A percentile compares a stretch with the other conserved stretches of the same genome.
These are phyloP conservation scores for Leptographium procerum DNA, from an alignment of 2,329 filamentous ascomycete genomes.

Conservation along the genomic window DNA sequence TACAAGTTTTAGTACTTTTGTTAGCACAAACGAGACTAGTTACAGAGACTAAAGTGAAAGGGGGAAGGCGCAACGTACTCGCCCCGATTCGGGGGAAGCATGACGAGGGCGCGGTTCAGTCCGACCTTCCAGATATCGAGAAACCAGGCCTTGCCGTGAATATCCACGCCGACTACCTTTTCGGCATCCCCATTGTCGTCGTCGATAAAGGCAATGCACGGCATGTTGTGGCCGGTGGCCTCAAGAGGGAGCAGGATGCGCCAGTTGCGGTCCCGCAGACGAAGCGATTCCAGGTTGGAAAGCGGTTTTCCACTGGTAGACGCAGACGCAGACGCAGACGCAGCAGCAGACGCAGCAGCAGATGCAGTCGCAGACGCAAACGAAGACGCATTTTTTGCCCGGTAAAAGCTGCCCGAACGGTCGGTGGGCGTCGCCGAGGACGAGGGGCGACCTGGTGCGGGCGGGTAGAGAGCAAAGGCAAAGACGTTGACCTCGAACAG, in stretches of 20 bases:
- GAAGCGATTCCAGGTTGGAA: conserved; percentile 11
- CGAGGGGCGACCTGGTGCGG: not conserved
- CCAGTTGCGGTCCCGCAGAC: conserved; percentile 34
- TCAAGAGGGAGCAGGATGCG: conserved; percentile 35
- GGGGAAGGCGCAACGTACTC: not conserved
- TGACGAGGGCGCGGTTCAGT: conserved; percentile 2
- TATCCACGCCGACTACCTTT: conserved; percentile 39
- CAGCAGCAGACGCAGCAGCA: too few relatives aligned
- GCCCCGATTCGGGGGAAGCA: not conserved
- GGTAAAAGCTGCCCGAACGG: conserved; percentile 12
- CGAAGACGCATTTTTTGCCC: too few relatives aligned
- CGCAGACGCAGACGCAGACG: too few relatives aligned
- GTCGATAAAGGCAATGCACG: conserved; percentile 40
- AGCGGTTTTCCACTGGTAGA: not conserved
- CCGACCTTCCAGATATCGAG: conserved; percentile 39
- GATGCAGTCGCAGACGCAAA: too few relatives aligned
- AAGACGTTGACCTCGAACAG: conserved; percentile 43
- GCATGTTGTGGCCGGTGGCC: conserved; percentile 32
- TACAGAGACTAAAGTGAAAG: not conserved
- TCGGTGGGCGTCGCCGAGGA: conserved; percentile 3
- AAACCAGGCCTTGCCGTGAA: conserved; percentile 36
- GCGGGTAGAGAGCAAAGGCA: conserved; percentile 26
- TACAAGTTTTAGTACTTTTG: not conserved
- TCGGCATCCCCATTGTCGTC: conserved; percentile 35
- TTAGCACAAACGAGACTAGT: too few relatives aligned